Conservation (phyloP, 2,329 filamentous ascomycete genomes). For the Pleurostoma richardsiae region DNA sequence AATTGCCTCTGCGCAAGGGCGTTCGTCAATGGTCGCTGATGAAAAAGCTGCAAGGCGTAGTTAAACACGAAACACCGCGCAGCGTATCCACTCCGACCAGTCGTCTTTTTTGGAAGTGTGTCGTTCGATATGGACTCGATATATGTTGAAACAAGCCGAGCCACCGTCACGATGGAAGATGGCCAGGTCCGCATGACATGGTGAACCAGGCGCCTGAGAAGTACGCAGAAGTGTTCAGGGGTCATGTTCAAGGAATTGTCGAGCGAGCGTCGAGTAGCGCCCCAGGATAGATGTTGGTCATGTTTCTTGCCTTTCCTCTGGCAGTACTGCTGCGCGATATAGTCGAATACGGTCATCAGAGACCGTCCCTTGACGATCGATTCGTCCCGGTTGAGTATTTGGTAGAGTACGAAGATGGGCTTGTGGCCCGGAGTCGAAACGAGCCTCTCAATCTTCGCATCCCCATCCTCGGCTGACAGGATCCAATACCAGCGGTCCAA, state of each 20-base stretch:
- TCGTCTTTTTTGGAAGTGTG: slow-evolving; percentile 3
- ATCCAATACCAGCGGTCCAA: slow-evolving; percentile 37
- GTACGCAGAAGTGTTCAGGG: slow-evolving; percentile 12
- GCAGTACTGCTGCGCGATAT: slow-evolving; percentile 19
- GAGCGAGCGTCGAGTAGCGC: slow-evolving; percentile 9
- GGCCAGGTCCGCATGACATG: slow-evolving; percentile 24
- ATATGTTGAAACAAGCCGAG: slow-evolving; percentile 18
- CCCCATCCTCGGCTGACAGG: slow-evolving; percentile 24
- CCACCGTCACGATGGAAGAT: slow-evolving; percentile 18
- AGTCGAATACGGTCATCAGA: slow-evolving; percentile 24
- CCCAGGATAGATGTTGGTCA: slow-evolving; percentile 7
- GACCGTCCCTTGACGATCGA: slow-evolving; percentile 21
- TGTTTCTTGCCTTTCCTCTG: slow-evolving; percentile 2
- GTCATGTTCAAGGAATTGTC: slow-evolving; percentile 16
- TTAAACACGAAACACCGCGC: slow-evolving; percentile 34
- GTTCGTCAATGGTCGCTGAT: slow-evolving; percentile 22
- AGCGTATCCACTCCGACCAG: slow-evolving; percentile 13
- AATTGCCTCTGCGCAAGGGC: slow-evolving; percentile 30
- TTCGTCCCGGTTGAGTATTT: slow-evolving; percentile 28
- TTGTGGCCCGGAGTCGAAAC: slow-evolving; percentile 23
- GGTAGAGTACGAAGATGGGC: slow-evolving; percentile 31
- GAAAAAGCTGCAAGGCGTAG: slow-evolving; percentile 28
- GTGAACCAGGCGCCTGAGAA: slow-evolving; percentile 17
- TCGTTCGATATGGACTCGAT: slow-evolving; percentile 11
- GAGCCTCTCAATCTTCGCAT: slow-evolving; percentile 28